These are phyloP conservation scores for Castanospermum australe DNA, from an alignment of 306 rosid genomes.

Conservation along the genomic window DNA sequence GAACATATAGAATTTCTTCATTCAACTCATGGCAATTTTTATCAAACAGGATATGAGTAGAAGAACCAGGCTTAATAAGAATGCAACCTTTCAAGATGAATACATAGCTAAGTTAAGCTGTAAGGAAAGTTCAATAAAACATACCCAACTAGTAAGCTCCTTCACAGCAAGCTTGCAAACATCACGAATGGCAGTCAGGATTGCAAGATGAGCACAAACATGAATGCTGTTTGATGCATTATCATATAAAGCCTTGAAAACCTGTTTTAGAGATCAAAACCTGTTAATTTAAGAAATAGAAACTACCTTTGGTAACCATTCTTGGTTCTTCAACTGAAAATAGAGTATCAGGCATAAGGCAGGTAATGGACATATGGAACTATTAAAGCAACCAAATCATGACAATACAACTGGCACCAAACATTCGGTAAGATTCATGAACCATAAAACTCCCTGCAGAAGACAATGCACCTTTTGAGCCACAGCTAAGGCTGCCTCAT, in stretches of 20 bases:
- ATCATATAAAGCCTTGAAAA: constrained; percentile 84
- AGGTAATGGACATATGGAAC: background rate
- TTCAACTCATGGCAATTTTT: background rate
- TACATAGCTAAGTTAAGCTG: background rate
- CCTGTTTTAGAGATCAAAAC: constrained; percentile 41
- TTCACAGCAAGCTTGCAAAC: constrained; percentile 98
- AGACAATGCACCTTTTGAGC: constrained; percentile 78
- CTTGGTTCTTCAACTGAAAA: constrained; percentile 3
- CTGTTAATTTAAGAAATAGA: background rate
- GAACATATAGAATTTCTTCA: background rate
- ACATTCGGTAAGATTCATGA: background rate
- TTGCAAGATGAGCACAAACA: constrained; percentile 76
- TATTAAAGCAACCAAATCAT: constrained; percentile 4
- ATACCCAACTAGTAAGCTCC: constrained; percentile 97
- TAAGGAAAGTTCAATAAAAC: constrained; percentile 21
- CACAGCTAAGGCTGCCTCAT: constrained; percentile 99
- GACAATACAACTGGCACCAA: background rate
- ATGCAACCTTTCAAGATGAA: background rate
- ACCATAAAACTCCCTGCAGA: background rate
- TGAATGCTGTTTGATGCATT: constrained; percentile 74
- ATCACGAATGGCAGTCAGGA: constrained; percentile 91
- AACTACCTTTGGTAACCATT: background rate
- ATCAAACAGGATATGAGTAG: background rate
- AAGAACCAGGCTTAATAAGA: background rate
- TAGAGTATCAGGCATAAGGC: background rate